Evolutionary conservation across 2,329 filamentous ascomycete species (phyloP).

Genomic region (Orbilia oligospora): DNA sequence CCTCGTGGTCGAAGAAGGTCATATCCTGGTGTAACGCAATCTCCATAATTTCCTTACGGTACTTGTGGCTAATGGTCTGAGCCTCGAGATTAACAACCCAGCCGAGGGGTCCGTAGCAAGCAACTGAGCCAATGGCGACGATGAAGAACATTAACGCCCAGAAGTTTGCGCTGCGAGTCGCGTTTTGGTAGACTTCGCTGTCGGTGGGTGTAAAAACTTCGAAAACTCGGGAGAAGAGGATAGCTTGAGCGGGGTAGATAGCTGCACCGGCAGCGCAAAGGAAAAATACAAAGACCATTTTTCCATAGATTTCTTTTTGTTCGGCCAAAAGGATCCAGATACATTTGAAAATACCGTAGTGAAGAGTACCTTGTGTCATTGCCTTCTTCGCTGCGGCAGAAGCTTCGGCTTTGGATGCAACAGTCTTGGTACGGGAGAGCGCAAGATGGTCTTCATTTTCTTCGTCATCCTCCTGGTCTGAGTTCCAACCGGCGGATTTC

Average conservation of each 20-base stretch:
- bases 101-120: slow-evolving; percentile 58
- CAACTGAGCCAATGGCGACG: slow-evolving; percentile 71
- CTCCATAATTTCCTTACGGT: slow-evolving; percentile 66
- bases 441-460: slow-evolving; percentile 46
- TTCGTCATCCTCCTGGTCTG: slow-evolving; percentile 51
- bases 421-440: slow-evolving; percentile 45
- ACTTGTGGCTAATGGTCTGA: slow-evolving; percentile 52
- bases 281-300: slow-evolving; percentile 71
- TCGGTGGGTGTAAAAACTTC: slow-evolving; percentile 69
- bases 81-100: slow-evolving; percentile 60
- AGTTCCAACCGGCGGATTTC: slow-evolving; percentile 40
- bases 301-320: slow-evolving; percentile 70
- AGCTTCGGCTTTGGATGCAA: slow-evolving; percentile 55
- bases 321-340: slow-evolving; percentile 74
- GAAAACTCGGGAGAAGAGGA: slow-evolving; percentile 73
- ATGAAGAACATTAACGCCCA: slow-evolving; percentile 78
- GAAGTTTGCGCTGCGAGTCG: slow-evolving; percentile 69
- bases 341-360: slow-evolving; percentile 69
- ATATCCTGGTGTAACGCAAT: slow-evolving; percentile 71
- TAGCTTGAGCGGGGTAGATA: slow-evolving; percentile 71
- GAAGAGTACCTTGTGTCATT: slow-evolving; percentile 60
- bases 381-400: slow-evolving; percentile 56
- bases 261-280: slow-evolving; percentile 67
- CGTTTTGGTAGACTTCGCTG: slow-evolving; percentile 65
- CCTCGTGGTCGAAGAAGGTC: slow-evolving; percentile 60